Evolutionary conservation across 495 filamentous ascomycete species (phyloP).

Genomic region (Aspergillus homomorphus): DNA sequence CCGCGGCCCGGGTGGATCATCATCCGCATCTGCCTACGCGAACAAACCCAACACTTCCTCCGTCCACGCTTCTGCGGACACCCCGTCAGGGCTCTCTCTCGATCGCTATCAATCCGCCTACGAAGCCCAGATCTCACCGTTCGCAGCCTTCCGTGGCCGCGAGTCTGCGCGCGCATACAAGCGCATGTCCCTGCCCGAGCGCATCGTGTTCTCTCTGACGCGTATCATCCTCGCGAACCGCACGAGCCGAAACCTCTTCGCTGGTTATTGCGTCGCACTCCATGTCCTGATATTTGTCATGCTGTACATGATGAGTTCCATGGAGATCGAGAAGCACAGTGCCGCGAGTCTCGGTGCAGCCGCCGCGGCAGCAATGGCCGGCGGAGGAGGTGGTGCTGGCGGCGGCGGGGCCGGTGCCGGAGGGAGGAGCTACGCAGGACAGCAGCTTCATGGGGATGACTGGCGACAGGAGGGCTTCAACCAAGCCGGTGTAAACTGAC

Average conservation of each 20-base stretch:
- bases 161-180: conserved; percentile 92
- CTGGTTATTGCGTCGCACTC: conserved; percentile 85
- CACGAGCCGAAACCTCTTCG: conserved; percentile 90
- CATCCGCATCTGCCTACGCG: conserved; percentile 68
- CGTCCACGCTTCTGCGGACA: conserved; percentile 58
- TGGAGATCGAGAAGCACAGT: conserved; percentile 55
- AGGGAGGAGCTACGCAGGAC: conserved; percentile 33
- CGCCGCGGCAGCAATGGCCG: conserved; percentile 43
- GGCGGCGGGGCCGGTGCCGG: conserved; percentile 27
- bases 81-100: conserved; percentile 60
- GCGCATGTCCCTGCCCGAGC: conserved; percentile 87
- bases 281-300: conserved; percentile 83
- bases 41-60: conserved; percentile 72
- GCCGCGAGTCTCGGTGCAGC: conserved; percentile 44
- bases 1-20: conserved; percentile 58
- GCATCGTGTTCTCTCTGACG: conserved; percentile 86
- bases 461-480: conserved; percentile 63
- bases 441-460: conserved; percentile 50
- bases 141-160: conserved; percentile 88
- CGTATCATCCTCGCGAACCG: conserved; percentile 86
- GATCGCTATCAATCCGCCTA: conserved; percentile 92
- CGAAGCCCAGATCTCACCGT: conserved; percentile 91
- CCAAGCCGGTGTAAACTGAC: conserved; percentile 17
- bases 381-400: conserved; percentile 30
- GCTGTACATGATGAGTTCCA: conserved; percentile 77